Percentiles rank a stretch among this genome's conserved stretches.
Conservation (phyloP, 2,329 filamentous ascomycete genomes). For the Mycogone perniciosa region DNA sequence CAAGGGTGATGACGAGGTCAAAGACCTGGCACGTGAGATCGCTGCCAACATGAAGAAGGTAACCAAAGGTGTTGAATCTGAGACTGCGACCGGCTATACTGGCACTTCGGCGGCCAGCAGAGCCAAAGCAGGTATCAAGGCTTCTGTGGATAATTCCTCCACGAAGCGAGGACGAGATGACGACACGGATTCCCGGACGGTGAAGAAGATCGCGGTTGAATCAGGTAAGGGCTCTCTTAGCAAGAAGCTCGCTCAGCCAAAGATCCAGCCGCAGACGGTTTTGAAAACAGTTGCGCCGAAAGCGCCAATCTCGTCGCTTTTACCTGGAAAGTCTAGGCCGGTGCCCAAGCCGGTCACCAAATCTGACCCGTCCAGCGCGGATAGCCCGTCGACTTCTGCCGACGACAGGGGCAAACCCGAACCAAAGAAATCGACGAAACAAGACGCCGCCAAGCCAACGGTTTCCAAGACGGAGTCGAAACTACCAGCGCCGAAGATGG, state of each 20-base stretch:
- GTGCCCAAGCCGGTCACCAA: conserved; percentile 37
- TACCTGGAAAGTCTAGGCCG: conserved; percentile 45
- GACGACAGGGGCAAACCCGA: conserved; percentile 30
- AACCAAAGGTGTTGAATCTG: conserved; percentile 26
- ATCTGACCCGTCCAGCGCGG: conserved; percentile 23
- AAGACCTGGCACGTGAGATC: conserved; percentile 54
- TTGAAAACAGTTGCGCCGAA: conserved; percentile 28
- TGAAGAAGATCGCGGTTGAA: conserved; percentile 39
- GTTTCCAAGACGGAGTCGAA: conserved; percentile 26
- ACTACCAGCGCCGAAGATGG: conserved; percentile 22
- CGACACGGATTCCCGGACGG: conserved; percentile 32
- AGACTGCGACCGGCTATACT: conserved; percentile 31
- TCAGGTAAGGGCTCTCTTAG: conserved; percentile 31
- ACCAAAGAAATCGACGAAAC: conserved; percentile 19
- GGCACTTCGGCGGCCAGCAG: conserved; percentile 35
- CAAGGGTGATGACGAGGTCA: conserved; percentile 59
- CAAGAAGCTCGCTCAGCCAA: conserved; percentile 35
- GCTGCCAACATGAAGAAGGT: conserved; percentile 41
- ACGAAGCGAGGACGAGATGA: conserved; percentile 36
- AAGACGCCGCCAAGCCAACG: conserved; percentile 16
- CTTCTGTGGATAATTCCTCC: conserved; percentile 22
- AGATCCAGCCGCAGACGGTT: conserved; percentile 24
- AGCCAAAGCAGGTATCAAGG: conserved; percentile 28
- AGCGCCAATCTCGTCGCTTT: conserved; percentile 26
- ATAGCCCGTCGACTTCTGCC: conserved; percentile 20